A percentile compares a stretch with the other conserved stretches of the same genome.
Evolutionary conservation across 2,329 filamentous ascomycete species (phyloP).

Genomic region (Beauveria sp.): DNA sequence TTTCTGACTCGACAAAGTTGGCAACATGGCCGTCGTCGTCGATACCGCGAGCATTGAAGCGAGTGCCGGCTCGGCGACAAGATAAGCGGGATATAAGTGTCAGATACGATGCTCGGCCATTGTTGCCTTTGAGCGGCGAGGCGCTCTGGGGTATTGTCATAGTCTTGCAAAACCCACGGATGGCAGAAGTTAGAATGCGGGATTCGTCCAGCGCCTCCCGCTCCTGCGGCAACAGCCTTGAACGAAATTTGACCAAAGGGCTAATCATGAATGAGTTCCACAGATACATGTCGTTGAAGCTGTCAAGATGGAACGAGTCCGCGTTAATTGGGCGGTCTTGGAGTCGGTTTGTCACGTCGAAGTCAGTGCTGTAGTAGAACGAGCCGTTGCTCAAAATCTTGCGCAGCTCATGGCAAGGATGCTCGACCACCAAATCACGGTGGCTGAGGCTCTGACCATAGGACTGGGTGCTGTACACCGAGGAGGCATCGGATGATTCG

Average conservation of each 20-base stretch:
- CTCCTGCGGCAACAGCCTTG: slow-evolving; percentile 66
- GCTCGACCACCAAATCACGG: slow-evolving; percentile 66
- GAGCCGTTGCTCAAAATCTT: slow-evolving; percentile 89
- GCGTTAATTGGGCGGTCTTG: slow-evolving; percentile 78
- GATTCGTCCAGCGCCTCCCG: slow-evolving; percentile 76
- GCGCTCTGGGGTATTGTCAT: slow-evolving; percentile 73
- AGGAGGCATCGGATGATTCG: slow-evolving; percentile 39
- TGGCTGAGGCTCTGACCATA: slow-evolving; percentile 45
- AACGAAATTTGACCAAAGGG: slow-evolving; percentile 82
- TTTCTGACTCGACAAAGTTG: slow-evolving; percentile 98
- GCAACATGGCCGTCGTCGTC: slow-evolving; percentile 96
- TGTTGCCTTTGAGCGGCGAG: slow-evolving; percentile 60
- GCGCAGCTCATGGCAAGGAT: slow-evolving; percentile 83
- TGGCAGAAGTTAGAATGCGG: slow-evolving; percentile 83
- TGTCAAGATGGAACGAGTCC: slow-evolving; percentile 80
- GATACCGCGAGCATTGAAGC: slow-evolving; percentile 95
- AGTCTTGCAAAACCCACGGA: slow-evolving; percentile 84
- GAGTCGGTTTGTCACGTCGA: slow-evolving; percentile 87
- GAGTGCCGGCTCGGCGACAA: slow-evolving; percentile 81
- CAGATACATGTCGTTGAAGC: slow-evolving; percentile 83
- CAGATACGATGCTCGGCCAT: slow-evolving; percentile 72
- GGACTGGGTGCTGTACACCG: slow-evolving; percentile 35
- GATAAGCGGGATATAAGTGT: slow-evolving; percentile 89
- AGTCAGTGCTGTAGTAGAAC: slow-evolving; percentile 98
- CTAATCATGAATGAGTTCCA: slow-evolving; percentile 99